Conservation (phyloP, 2,329 filamentous ascomycete genomes). For the Sporothrix protearum region DNA sequence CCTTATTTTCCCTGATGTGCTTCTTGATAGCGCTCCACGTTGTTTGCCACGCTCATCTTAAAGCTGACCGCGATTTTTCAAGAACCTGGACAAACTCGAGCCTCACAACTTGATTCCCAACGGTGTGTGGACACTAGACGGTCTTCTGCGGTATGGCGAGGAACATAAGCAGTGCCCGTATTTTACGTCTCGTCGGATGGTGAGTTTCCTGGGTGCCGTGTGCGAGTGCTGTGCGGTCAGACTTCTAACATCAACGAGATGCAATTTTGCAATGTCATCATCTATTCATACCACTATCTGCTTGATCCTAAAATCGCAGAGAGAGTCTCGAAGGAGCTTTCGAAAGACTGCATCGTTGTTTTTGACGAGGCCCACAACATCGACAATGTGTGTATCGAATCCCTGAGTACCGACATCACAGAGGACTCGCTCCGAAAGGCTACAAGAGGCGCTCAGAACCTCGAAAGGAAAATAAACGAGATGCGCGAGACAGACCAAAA, state of each 20-base stretch:
- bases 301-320: constrained; percentile 98
- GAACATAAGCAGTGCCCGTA: constrained; percentile 97
- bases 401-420: constrained; percentile 91
- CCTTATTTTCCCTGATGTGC: no score
- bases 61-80: constrained; percentile 25
- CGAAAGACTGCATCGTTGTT: constrained; percentile 96
- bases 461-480: constrained; percentile 85
- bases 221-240: background rate
- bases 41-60: background rate
- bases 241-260: constrained; percentile 55
- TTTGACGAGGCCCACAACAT: constrained; percentile 99
- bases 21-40: no score
- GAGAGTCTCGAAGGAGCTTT: constrained; percentile 72
- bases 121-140: constrained; percentile 93
- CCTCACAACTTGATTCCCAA: constrained; percentile 92
- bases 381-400: constrained; percentile 98
- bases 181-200: constrained; percentile 92
- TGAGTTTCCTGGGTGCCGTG: constrained; percentile 39
- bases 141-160: constrained; percentile 83
- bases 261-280: constrained; percentile 99
- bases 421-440: constrained; percentile 92
- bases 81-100: constrained; percentile 92
- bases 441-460: constrained; percentile 81
- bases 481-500: constrained; percentile 96
- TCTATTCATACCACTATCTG: constrained; percentile 98